Conservation (phyloP, 164 flowering plant genomes). For the Magnolia changhungtana region DNA sequence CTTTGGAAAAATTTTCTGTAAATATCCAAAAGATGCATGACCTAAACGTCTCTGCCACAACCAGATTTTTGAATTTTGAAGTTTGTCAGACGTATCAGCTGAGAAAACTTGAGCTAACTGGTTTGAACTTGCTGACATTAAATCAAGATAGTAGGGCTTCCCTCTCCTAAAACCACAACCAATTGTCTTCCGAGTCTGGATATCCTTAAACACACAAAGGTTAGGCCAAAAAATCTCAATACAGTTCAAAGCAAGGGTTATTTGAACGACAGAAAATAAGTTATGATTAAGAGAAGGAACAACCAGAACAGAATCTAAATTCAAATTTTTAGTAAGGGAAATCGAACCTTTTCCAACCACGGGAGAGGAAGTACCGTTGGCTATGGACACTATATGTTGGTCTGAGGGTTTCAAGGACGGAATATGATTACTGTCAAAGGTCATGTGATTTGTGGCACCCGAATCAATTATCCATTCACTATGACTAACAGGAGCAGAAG, state of each 20-base stretch:
- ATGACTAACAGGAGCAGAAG: neutral
- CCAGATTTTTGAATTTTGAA: neutral
- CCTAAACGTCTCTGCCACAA: too few relatives aligned
- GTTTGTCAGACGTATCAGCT: neutral
- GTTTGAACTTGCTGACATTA: neutral
- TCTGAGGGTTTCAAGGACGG: neutral
- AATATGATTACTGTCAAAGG: neutral
- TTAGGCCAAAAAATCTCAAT: constrained; percentile 1
- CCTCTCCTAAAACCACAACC: neutral
- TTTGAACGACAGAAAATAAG: too few relatives aligned
- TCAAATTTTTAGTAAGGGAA: neutral
- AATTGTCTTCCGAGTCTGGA: neutral
- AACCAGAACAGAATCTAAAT: neutral
- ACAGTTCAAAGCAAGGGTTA: neutral
- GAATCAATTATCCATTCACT: constrained; percentile 10
- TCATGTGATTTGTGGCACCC: constrained; percentile 1
- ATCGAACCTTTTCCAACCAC: constrained; percentile 6
- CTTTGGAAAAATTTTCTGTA: neutral
- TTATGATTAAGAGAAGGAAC: neutral
- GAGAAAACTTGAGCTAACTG: neutral
- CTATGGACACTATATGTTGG: neutral
- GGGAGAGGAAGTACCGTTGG: constrained; percentile 4
- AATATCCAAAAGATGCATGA: neutral
- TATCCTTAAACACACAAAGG: neutral
- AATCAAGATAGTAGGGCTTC: neutral